phyloP scores from a whole-genome alignment of 2,329 filamentous ascomycete species.

The Akanthomyces muscarius region DNA sequence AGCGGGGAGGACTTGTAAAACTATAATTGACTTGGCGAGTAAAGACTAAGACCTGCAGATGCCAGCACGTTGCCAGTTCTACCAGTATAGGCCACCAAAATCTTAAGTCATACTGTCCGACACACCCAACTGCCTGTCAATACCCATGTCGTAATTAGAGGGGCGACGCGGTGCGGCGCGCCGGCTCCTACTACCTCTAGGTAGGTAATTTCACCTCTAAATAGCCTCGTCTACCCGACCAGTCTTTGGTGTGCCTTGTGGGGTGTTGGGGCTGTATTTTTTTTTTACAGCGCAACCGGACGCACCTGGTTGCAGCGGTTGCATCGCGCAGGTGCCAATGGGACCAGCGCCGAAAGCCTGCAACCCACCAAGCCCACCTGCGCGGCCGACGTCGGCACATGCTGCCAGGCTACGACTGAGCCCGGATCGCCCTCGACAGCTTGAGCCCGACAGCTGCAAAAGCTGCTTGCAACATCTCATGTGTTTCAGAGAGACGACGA shows the following conservation, averaged over 20 bases:
- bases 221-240: neutral
- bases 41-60: too few relatives aligned
- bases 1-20: too few relatives aligned
- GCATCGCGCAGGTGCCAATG: neutral
- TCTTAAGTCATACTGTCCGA: too few relatives aligned
- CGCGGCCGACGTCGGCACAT: conserved; percentile 17
- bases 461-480: neutral
- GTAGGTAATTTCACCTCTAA: too few relatives aligned
- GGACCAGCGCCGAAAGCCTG: neutral
- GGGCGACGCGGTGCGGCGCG: neutral
- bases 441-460: neutral
- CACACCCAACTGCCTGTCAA: neutral
- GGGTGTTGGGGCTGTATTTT: conserved; percentile 13
- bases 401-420: neutral
- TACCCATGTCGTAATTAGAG: neutral
- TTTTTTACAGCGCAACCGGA: conserved; percentile 7
- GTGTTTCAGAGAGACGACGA: neutral
- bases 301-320: conserved; percentile 5
- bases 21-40: too few relatives aligned
- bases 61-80: neutral
- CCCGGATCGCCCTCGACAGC: neutral
- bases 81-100: neutral
- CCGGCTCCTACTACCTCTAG: too few relatives aligned
- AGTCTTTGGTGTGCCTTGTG: neutral
- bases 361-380: neutral